phyloP scores from a whole-genome alignment of 768 basidiomycete species.

The Lactarius sp. region DNA sequence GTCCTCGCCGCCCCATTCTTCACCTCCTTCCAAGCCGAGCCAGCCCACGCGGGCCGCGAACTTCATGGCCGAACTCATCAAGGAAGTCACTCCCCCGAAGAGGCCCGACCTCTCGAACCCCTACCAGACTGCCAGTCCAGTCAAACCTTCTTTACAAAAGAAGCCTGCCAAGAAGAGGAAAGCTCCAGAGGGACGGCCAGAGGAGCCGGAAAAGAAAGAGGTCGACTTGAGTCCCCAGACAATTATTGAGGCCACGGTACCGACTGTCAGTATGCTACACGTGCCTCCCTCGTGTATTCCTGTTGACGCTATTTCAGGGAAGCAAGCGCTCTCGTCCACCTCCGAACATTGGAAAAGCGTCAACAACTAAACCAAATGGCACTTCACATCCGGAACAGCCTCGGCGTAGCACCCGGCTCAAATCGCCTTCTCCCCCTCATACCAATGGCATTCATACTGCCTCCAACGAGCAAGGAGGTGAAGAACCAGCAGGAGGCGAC shows the following conservation, averaged over 20 bases:
- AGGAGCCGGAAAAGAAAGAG: conserved; percentile 28
- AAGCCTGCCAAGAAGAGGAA: conserved; percentile 30
- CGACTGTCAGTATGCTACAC: conserved; percentile 46
- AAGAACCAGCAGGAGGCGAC: conserved; percentile 40
- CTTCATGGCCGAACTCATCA: conserved; percentile 65
- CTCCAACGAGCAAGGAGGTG: conserved; percentile 23
- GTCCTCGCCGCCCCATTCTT: conserved; percentile 32
- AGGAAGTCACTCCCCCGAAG: conserved; percentile 60
- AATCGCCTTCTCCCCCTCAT: conserved; percentile 24
- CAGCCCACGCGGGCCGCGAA: conserved; percentile 63
- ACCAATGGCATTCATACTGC: conserved; percentile 10
- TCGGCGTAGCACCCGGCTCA: conserved; percentile 28
- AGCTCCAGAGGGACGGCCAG: conserved; percentile 28
- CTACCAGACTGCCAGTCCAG: conserved; percentile 68
- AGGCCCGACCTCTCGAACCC: conserved; percentile 70
- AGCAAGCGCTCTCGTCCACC: conserved; percentile 75
- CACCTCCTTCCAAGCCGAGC: conserved; percentile 28
- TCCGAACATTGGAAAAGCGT: conserved; percentile 43
- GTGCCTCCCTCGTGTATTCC: neutral
- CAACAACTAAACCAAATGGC: conserved; percentile 23
- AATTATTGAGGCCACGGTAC: conserved; percentile 73
- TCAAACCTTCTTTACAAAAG: conserved; percentile 37
- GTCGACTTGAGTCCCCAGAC: conserved; percentile 48
- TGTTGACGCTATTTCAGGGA: conserved; percentile 43
- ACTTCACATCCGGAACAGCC: conserved; percentile 20